Percentiles rank a stretch among this genome's conserved stretches.
Evolutionary conservation across 495 filamentous ascomycete species (phyloP).

Genomic region (Viridothelium virens): DNA sequence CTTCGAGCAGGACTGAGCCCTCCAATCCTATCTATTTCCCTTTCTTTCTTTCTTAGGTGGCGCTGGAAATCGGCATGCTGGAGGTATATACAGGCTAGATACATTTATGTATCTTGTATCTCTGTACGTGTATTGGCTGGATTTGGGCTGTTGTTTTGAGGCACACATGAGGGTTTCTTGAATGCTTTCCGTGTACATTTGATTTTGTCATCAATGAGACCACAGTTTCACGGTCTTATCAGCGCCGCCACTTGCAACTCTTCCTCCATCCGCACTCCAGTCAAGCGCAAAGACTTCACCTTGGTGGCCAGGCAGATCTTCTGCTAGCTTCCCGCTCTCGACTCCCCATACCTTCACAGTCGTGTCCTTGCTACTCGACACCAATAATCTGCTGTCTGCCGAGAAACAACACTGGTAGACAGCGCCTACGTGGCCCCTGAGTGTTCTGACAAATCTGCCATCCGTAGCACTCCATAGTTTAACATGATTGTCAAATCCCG

Average conservation of each 20-base stretch:
- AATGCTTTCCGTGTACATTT: too few relatives aligned
- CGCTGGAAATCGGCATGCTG: too few relatives aligned
- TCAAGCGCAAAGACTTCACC: conserved; percentile 94
- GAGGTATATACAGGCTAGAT: too few relatives aligned
- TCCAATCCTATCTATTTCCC: too few relatives aligned
- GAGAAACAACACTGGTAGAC: conserved; percentile 89
- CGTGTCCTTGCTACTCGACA: conserved; percentile 82
- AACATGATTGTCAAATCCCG: conserved; percentile 85
- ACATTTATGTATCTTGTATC: too few relatives aligned
- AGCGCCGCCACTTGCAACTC: conserved; percentile 82
- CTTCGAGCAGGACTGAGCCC: too few relatives aligned
- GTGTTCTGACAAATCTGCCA: conserved; percentile 74
- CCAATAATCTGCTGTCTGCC: conserved; percentile 76
- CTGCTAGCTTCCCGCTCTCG: conserved; percentile 68
- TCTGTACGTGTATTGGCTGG: too few relatives aligned
- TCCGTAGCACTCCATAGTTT: conserved; percentile 74
- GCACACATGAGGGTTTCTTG: too few relatives aligned
- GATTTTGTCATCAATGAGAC: too few relatives aligned
- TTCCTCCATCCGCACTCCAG: conserved; percentile 80
- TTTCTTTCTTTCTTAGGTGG: too few relatives aligned
- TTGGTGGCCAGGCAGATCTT: conserved; percentile 86
- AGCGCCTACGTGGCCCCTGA: conserved; percentile 86
- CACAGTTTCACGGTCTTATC: conserved; percentile 86
- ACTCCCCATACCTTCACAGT: conserved; percentile 95
- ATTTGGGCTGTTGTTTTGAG: too few relatives aligned